Conservation (phyloP, 805 yeast genomes). For the Kodamaea neixiangensis region DNA sequence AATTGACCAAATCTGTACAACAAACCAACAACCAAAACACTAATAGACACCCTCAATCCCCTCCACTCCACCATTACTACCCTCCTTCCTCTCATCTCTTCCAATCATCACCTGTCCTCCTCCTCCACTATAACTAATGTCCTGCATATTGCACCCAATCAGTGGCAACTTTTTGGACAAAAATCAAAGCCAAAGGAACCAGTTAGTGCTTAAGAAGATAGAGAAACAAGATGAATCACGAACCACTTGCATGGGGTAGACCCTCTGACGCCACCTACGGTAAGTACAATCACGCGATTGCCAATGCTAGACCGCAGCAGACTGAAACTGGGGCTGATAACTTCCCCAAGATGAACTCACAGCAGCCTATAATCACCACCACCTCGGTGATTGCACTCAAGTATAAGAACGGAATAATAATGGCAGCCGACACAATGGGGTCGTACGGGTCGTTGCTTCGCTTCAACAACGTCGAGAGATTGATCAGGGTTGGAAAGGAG, state of each 20-base stretch:
- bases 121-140: neutral
- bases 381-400: conserved; percentile 92
- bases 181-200: neutral
- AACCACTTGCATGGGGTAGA: conserved; percentile 94
- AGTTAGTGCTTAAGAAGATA: neutral
- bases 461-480: conserved; percentile 81
- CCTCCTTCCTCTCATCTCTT: too few species aligned
- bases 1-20: too few species aligned
- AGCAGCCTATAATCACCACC: conserved; percentile 94
- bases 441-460: conserved; percentile 93
- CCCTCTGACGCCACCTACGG: conserved; percentile 86
- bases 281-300: conserved; percentile 69
- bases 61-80: too few species aligned
- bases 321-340: conserved; percentile 12
- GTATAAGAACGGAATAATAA: conserved; percentile 83
- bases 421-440: conserved; percentile 93
- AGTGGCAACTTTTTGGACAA: conserved; percentile 2
- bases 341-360: conserved; percentile 83
- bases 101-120: neutral
- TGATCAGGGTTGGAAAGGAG: conserved; percentile 78
- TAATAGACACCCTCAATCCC: too few species aligned
- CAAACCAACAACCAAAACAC: too few species aligned
- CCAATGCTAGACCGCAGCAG: conserved; percentile 49
- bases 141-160: neutral
- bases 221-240: conserved; percentile 74